Evolutionary conservation across 257 asterid species (phyloP).

Genomic region (Gynochthodes officinalis): DNA sequence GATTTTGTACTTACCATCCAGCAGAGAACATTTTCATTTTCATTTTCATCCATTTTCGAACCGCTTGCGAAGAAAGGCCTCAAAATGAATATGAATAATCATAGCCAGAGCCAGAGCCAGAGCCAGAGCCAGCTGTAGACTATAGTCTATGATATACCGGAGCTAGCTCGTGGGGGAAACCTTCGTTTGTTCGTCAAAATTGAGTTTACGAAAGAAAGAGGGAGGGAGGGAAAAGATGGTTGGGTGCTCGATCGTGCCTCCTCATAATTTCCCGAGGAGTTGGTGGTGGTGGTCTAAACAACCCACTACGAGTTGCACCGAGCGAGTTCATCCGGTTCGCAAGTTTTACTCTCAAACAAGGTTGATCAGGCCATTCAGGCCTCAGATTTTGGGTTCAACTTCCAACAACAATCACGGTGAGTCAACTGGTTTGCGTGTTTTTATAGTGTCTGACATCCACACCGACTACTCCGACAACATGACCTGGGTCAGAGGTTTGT

Average conservation of each 20-base stretch:
- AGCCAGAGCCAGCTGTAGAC: no score
- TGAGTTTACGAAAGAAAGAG: not conserved
- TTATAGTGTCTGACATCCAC: slow-evolving; percentile 82
- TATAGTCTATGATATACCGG: no score
- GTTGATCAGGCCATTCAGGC: slow-evolving; percentile 25
- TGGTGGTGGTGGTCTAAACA: slow-evolving; percentile 12
- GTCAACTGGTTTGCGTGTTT: slow-evolving; percentile 39
- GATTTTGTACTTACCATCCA: no score
- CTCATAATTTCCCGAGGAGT: slow-evolving; percentile 22
- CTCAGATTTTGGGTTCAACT: slow-evolving; percentile 34
- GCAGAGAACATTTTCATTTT: no score
- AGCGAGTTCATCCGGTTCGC: slow-evolving; percentile 9
- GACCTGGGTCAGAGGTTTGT: slow-evolving; percentile 58
- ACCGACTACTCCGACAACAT: slow-evolving; percentile 73
- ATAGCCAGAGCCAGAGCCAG: no score
- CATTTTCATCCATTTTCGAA: no score
- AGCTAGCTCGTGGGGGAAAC: no score
- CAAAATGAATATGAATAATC: no score
- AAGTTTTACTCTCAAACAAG: not conserved
- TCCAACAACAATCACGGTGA: not conserved
- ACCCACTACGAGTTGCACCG: slow-evolving; percentile 4
- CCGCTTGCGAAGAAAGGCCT: no score
- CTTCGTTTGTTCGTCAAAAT: no score
- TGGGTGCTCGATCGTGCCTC: slow-evolving; percentile 21
- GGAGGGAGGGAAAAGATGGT: slow-evolving; percentile 26